Conservation (phyloP, 2,329 filamentous ascomycete genomes). For the Nothophaeocryptopus gaeumannii region DNA sequence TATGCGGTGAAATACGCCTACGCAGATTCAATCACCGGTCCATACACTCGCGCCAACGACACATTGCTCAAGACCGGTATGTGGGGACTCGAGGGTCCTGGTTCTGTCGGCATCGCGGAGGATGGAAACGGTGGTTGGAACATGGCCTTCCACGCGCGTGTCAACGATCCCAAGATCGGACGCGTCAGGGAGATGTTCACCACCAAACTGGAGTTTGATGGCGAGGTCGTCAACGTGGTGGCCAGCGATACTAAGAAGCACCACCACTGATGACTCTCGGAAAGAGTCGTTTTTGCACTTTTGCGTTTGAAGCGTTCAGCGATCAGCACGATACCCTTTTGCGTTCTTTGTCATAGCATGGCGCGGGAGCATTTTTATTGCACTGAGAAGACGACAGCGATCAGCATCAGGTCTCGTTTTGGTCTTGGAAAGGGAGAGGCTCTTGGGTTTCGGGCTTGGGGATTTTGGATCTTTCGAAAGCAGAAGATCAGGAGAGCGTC, state of each 20-base stretch:
- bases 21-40: slow-evolving; percentile 28
- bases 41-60: slow-evolving; percentile 28
- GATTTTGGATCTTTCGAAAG: too few relatives aligned
- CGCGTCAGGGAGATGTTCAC: slow-evolving; percentile 36
- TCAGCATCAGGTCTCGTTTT: too few relatives aligned
- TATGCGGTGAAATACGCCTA: slow-evolving; percentile 38
- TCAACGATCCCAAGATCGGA: slow-evolving; percentile 23
- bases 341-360: too few relatives aligned
- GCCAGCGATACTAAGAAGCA: too few relatives aligned
- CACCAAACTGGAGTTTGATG: slow-evolving; percentile 28
- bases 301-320: background rate
- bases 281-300: background rate
- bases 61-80: slow-evolving; percentile 31
- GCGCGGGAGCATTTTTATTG: too few relatives aligned
- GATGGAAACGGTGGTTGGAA: slow-evolving; percentile 25
- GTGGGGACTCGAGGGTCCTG: slow-evolving; percentile 34
- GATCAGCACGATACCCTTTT: too few relatives aligned
- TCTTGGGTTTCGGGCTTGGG: too few relatives aligned
- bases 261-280: too few relatives aligned
- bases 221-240: slow-evolving; percentile 21
- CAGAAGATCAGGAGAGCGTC: too few relatives aligned
- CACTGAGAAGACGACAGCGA: too few relatives aligned
- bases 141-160: slow-evolving; percentile 36
- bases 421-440: too few relatives aligned
- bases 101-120: slow-evolving; percentile 28